Evolutionary conservation across 2,329 filamentous ascomycete genomes (phyloP), one percentile per base, ranked within the genome.

Genomic region (Apiospora hydei): DNA sequence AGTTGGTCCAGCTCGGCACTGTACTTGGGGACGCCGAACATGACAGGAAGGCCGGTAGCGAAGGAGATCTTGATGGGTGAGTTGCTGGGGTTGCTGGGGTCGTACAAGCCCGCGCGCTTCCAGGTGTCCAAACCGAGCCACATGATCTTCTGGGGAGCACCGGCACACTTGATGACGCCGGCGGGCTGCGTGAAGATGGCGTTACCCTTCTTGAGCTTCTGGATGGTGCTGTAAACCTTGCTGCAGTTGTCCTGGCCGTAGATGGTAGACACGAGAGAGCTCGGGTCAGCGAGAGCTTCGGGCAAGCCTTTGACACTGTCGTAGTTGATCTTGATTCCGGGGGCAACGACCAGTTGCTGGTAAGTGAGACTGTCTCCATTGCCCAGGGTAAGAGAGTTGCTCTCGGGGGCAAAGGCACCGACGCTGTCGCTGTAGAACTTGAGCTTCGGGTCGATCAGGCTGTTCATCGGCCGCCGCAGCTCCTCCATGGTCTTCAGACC

Each of bases 1-100:
- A 83, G 73, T 13, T 76, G 69, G 57, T 83, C 81, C 2, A 83
- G 77, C 7, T 77, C 81, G 67, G 80, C 77, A 0, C 77, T 78
- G 72, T 83, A 83, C 72, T 83, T 83, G 7, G 81, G 80, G 46
- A 83, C 82, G 18, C 79, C 81, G 67, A 83, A 83, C 82, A 83
- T 83, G 49, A 76, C 79, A 8, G 79, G 71, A 30, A 74, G 76
- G 16, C 82, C 82, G 34, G 82, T 83, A 13, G 82, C 81, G 41
- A 83, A 83, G 14, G 76, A 76, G 0, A 80, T 77, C 34, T 79
- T 73, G 51, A 83, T 79, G 26, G 79, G 73, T 44, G 51, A 64
- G 41, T 26, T 46, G 34, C 30, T 30, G 16, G 68, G 49, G 68
- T 57, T 41, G 30, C 16, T 26, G 18, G 68, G 68, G 61, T 77